Percentiles rank a stretch among this genome's conserved stretches.
Conservation (phyloP, 352 stramenopile genomes). For the Phytophthora constricta region DNA sequence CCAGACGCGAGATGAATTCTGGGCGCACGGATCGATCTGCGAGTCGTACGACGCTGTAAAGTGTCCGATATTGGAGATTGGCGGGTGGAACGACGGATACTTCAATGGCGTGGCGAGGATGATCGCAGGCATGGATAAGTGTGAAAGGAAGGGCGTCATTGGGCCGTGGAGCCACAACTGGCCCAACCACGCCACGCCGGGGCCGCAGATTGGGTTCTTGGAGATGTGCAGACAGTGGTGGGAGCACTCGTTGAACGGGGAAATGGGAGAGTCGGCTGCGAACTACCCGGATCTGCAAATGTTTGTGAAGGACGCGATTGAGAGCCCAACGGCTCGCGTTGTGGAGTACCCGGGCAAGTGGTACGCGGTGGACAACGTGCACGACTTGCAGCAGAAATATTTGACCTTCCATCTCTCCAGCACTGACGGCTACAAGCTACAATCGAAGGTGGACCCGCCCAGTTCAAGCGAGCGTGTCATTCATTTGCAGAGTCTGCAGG, state of each 20-base stretch:
- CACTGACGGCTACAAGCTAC: slow-evolving; percentile 16
- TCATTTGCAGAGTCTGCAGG: slow-evolving; percentile 42
- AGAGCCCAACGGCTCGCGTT: slow-evolving; percentile 42
- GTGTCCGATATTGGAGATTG: slow-evolving; percentile 51
- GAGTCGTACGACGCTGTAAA: slow-evolving; percentile 42
- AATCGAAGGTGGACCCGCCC: background rate
- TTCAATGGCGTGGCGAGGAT: slow-evolving; percentile 58
- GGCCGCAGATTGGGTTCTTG: slow-evolving; percentile 55
- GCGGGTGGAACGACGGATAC: slow-evolving; percentile 59
- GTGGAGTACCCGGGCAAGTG: slow-evolving; percentile 51
- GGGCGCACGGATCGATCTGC: slow-evolving; percentile 54
- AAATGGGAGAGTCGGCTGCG: slow-evolving; percentile 23
- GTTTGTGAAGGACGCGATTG: slow-evolving; percentile 53
- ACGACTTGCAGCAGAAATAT: slow-evolving; percentile 44
- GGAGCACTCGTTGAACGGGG: slow-evolving; percentile 45
- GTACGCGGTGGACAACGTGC: slow-evolving; percentile 40
- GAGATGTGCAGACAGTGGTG: slow-evolving; percentile 59
- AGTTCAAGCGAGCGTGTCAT: slow-evolving; percentile 28
- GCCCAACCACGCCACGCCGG: slow-evolving; percentile 52
- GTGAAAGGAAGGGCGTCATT: slow-evolving; percentile 47
- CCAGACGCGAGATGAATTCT: slow-evolving; percentile 53
- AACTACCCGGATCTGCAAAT: slow-evolving; percentile 51
- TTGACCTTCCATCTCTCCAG: slow-evolving; percentile 38
- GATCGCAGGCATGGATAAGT: slow-evolving; percentile 42
- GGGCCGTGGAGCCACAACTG: slow-evolving; percentile 64